Base-by-base conservation (phyloP, 805 yeast species). In the Nakazawaea ishiwadae region DNA sequence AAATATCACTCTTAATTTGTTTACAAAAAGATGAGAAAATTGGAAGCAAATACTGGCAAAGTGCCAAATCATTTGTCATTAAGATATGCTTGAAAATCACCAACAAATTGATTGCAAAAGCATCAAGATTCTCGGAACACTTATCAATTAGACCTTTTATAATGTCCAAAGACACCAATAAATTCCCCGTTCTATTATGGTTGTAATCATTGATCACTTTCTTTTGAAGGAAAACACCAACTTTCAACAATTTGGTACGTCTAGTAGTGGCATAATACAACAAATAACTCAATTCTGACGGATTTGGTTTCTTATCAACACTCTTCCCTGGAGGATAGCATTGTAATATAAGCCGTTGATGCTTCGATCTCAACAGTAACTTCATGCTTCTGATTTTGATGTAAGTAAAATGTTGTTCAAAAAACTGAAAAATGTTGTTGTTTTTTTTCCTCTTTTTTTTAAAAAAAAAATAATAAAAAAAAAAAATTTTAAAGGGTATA, bases 281-380 rank as follows among this genome's bases (percentile, higher is more conserved):
- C 50, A 91, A 69, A 56, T 89, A 88, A 45, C 95, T 83, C 35
- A 95, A 71, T 59, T 93, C 98, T 16, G 95, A 87, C 2, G 95
- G 79, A 59, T 91, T 90, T 12, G 99, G 96, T 53, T 84, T 82
- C 65, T 90, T 90, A 55, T 90, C 98, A 5, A 75, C 73, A 6
- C 80, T 82, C 46, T 88, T 73, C 2, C 97, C 96, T 2, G 93
- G 76, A 5, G 96, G 98, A 59, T 91, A 91, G 66, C 98, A 93
- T 60, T 87, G 96, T 39, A 84, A 74, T 29, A 93, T 85, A 54
- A 90, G 71, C 55, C 86, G 81, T 62, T 90, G 97, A 60, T 90
- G 98, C 58, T 91, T 90, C 2, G 96, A 85, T 34, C 71, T 69
- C 52, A 78, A 77, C 24, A 76, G 51, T 8, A 62, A 43, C 64